A percentile compares a stretch with the other conserved stretches of the same genome.
Conservation (phyloP, 2,329 filamentous ascomycete species). For the Colletotrichum sp. region DNA sequence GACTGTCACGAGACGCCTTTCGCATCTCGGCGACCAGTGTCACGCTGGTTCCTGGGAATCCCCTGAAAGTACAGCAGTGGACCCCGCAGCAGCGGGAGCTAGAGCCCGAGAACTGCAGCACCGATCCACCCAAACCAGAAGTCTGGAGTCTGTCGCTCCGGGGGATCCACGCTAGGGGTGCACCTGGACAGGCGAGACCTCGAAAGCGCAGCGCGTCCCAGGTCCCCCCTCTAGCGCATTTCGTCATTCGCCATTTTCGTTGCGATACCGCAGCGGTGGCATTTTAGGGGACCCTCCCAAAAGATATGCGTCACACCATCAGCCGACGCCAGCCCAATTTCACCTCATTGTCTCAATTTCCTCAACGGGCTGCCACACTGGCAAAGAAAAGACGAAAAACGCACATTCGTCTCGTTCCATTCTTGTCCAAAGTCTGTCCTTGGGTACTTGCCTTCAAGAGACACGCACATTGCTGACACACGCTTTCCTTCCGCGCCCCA, state of each 20-base stretch:
- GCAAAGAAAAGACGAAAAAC: not conserved
- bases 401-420: not conserved
- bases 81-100: conserved; percentile 5
- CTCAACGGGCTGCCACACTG: not conserved
- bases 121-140: conserved; percentile 9
- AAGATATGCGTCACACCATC: not conserved
- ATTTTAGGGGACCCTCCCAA: not conserved
- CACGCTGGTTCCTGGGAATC: not conserved
- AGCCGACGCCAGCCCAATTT: not conserved
- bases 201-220: not conserved
- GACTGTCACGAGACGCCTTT: not conserved
- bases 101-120: not conserved
- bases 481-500: not conserved
- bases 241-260: conserved; percentile 20
- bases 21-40: not conserved
- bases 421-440: not conserved
- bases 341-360: not conserved
- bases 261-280: conserved; percentile 9
- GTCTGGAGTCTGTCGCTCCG: not conserved
- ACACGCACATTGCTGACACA: not conserved
- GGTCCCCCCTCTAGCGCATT: conserved; percentile 11
- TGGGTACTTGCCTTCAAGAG: not conserved
- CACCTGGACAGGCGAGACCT: not conserved
- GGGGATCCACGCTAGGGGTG: conserved; percentile 6
- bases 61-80: conserved; percentile 8